A percentile compares a stretch with the other conserved stretches of the same genome.
Conservation (phyloP, 2,329 filamentous ascomycete genomes). For the Aspergillus thermomutatus region DNA sequence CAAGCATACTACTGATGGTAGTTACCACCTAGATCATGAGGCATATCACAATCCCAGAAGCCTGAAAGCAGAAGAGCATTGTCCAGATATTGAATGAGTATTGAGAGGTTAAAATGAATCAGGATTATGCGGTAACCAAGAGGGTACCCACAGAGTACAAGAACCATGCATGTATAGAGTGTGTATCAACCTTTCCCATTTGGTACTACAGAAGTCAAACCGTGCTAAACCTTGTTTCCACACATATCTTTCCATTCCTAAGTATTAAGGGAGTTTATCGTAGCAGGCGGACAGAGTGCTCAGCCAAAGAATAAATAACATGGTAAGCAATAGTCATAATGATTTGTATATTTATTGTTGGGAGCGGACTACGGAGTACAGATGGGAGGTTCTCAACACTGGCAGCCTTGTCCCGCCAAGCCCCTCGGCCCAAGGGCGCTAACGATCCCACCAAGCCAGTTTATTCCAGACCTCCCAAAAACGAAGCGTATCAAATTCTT, state of each 20-base stretch:
- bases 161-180: background rate
- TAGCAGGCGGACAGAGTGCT: background rate
- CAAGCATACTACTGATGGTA: too few relatives aligned
- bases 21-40: too few relatives aligned
- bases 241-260: background rate
- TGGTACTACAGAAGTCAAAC: background rate
- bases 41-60: too few relatives aligned
- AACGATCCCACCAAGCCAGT: slow-evolving; percentile 40
- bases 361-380: slow-evolving; percentile 11
- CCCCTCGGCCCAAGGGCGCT: slow-evolving; percentile 40
- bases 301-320: background rate
- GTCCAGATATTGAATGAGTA: too few relatives aligned
- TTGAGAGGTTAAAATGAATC: too few relatives aligned
- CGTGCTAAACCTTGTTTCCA: background rate
- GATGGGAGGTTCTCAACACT: slow-evolving; percentile 29
- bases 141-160: too few relatives aligned
- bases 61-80: too few relatives aligned
- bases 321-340: background rate
- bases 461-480: slow-evolving; percentile 35
- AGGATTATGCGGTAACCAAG: too few relatives aligned
- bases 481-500: slow-evolving; percentile 37
- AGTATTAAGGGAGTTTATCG: background rate
- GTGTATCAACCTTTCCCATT: background rate
- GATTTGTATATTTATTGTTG: slow-evolving; percentile 22
- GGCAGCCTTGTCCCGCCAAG: slow-evolving; percentile 36